Evolutionary conservation across 164 flowering plant species (phyloP).

Genomic region (Stephania japonica): DNA sequence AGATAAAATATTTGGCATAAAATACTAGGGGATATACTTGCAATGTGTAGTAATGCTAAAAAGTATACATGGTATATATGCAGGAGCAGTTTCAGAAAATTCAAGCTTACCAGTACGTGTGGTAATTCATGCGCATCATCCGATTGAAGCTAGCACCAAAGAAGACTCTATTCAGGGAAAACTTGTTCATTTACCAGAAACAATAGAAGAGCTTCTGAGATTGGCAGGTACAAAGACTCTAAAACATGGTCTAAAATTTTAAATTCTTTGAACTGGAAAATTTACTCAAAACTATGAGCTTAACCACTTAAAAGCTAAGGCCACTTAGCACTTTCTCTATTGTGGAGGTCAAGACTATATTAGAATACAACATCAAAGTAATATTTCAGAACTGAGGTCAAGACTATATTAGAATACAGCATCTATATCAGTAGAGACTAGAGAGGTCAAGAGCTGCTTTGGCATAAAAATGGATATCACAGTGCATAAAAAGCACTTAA

Average conservation of each 20-base stretch:
- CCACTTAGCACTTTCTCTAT: background rate
- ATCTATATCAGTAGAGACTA: background rate
- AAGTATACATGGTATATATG: constrained; percentile 13
- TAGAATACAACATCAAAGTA: background rate
- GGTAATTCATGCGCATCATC: constrained; percentile 64
- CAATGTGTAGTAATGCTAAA: background rate
- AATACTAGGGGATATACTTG: background rate
- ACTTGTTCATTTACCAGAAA: constrained; percentile 55
- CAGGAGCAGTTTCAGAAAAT: constrained; percentile 35
- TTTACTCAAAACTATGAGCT: background rate
- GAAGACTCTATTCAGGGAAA: constrained; percentile 40
- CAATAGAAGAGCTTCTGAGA: constrained; percentile 44
- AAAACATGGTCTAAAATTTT: background rate
- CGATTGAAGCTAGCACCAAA: constrained; percentile 27
- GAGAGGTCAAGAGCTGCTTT: background rate
- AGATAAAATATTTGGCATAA: background rate
- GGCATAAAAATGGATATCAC: background rate
- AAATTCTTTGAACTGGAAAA: background rate
- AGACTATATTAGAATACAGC: background rate
- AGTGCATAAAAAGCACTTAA: background rate
- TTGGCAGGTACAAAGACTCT: constrained; percentile 53
- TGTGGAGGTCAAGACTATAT: background rate
- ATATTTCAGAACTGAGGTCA: background rate
- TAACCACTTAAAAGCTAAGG: background rate
- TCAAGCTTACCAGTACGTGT: constrained; percentile 34